A percentile compares a stretch with the other conserved stretches of the same genome.
Evolutionary conservation across 1,139 yeast species (phyloP).

Genomic region (Nadsonia starkeyi-henricii): DNA sequence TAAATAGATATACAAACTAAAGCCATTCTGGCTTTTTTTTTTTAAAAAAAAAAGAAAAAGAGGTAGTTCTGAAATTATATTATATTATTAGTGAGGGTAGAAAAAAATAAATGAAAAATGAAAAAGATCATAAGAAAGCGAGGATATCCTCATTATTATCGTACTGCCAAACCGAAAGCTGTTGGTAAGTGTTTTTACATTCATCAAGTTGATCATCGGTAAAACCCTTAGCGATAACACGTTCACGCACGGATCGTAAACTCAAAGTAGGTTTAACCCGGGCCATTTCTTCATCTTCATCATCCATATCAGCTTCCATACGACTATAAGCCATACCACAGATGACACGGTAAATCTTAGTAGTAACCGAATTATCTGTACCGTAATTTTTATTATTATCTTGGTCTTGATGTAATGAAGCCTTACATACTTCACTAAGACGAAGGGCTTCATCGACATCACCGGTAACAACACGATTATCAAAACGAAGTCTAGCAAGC

Average conservation of each 20-base stretch:
- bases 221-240: conserved; percentile 74
- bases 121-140: conserved; percentile 9
- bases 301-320: conserved; percentile 9
- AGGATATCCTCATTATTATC: conserved; percentile 32
- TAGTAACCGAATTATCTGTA: conserved; percentile 34
- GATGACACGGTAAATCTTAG: conserved; percentile 50
- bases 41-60: too few relatives aligned
- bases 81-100: neutral
- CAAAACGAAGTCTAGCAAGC: conserved; percentile 76
- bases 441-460: conserved; percentile 96
- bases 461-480: conserved; percentile 49
- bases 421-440: conserved; percentile 71
- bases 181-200: conserved; percentile 62
- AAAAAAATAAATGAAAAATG: neutral
- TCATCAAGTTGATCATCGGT: conserved; percentile 65
- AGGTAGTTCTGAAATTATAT: too few relatives aligned
- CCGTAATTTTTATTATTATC: conserved; percentile 26
- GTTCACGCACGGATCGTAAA: conserved; percentile 45
- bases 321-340: conserved; percentile 31
- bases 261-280: conserved; percentile 32
- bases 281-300: conserved; percentile 29
- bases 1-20: too few relatives aligned
- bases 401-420: conserved; percentile 46
- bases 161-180: conserved; percentile 63
- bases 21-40: too few relatives aligned